Conservation (phyloP, 306 rosid species). For the Crotalaria pallida region DNA sequence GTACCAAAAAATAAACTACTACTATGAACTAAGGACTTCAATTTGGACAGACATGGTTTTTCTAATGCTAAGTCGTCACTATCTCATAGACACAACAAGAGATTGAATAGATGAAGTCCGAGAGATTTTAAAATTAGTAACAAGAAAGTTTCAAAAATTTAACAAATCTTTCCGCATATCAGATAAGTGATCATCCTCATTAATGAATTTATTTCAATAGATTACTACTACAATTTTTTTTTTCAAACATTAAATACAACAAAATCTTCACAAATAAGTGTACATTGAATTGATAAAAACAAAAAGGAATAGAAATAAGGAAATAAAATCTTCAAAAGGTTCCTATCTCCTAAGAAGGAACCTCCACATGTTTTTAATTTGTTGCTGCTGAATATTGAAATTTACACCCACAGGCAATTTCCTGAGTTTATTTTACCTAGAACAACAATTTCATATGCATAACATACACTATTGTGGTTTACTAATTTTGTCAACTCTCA, state of each 20-base stretch:
- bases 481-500: slow-evolving; percentile 1
- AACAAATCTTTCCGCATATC: not conserved
- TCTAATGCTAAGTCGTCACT: not conserved
- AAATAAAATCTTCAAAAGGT: not conserved
- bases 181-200: not conserved
- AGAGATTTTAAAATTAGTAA: not conserved
- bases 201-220: not conserved
- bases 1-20: not conserved
- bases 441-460: not conserved
- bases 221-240: not conserved
- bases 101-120: not conserved
- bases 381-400: not conserved
- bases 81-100: not conserved
- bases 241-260: not conserved
- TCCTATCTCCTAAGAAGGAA: not conserved
- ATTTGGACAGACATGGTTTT: not conserved
- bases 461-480: not conserved
- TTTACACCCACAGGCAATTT: not conserved
- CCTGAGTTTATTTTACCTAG: not conserved
- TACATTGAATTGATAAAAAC: not conserved
- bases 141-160: not conserved
- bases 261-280: not conserved
- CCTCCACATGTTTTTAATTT: not conserved
- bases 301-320: not conserved
- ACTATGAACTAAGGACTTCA: not conserved